A percentile compares a stretch with the other conserved stretches of the same genome.
These are phyloP conservation scores for Hypoxylon rickii DNA, from an alignment of 495 filamentous ascomycete species.

Conservation along the genomic window DNA sequence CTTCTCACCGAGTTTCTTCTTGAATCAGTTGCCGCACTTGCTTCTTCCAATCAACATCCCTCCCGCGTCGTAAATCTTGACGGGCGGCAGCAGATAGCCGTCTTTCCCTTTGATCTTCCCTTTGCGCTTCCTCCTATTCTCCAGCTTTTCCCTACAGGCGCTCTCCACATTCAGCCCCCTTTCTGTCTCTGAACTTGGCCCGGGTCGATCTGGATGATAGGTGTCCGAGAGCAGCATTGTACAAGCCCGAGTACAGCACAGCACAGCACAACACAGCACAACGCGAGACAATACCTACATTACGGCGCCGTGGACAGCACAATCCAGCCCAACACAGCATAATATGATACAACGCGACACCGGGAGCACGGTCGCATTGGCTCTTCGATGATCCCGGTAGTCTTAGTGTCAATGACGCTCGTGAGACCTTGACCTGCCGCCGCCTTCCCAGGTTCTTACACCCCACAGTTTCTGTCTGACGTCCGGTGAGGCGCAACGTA, in stretches of 20 bases:
- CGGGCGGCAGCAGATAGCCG: conserved; percentile 37
- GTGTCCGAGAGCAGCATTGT: conserved; percentile 15
- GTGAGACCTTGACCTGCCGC: conserved; percentile 42
- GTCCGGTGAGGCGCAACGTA: conserved; percentile 38
- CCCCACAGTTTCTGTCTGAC: conserved; percentile 39
- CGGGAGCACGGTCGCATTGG: conserved; percentile 32
- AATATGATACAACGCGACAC: conserved; percentile 35
- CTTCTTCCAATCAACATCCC: conserved; percentile 41
- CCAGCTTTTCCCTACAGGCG: conserved; percentile 11
- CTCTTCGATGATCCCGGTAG: conserved; percentile 34
- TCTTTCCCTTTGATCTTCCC: conserved; percentile 33
- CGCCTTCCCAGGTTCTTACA: conserved; percentile 41
- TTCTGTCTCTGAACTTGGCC: conserved; percentile 30
- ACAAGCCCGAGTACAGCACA: conserved; percentile 8
- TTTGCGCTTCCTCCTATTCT: conserved; percentile 36
- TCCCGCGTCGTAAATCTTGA: conserved; percentile 33
- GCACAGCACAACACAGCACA: conserved; percentile 18
- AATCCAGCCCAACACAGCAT: conserved; percentile 13
- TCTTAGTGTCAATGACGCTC: conserved; percentile 39
- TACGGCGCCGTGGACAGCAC: conserved; percentile 7
- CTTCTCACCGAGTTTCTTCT: conserved; percentile 43
- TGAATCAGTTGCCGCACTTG: conserved; percentile 28
- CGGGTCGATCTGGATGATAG: conserved; percentile 14
- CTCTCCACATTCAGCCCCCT: conserved; percentile 39
- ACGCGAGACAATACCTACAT: conserved; percentile 1